Evolutionary conservation across 179 eudicot genomes (phyloP), one percentile per base, ranked within the genome.

Genomic region (Heliamphora pulchella): DNA sequence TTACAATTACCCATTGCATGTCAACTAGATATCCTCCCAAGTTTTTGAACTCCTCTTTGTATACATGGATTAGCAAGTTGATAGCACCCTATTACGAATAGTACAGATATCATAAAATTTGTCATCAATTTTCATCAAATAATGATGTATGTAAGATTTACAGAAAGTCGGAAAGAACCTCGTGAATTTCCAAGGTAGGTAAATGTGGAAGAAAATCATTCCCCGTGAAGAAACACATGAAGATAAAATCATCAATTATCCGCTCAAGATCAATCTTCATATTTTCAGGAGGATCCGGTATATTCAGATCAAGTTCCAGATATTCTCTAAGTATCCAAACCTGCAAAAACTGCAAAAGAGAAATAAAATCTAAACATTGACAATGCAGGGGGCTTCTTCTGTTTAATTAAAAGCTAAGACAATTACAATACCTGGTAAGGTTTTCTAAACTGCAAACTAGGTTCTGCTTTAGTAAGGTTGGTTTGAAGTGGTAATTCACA

Each of bases 201-300:
- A 91, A 85, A 66, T 86, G 91, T 0, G 96, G 97, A 10, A 93
- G 74, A 77, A 93, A 91, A 80, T 93, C 94, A 75, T 91, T 93
- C 5, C 96, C 97, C 17, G 78, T 80, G 53, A 93, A 93, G 79
- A 93, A 91, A 71, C 96, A 93, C 2, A 91, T 83, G 71, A 93
- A 91, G 47, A 93, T 80, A 39, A 93, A 91, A 78, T 93, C 97
- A 65, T 93, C 97, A 2, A 93, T 58, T 0, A 85, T 63, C 39
- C 97, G 67, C 82, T 93, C 96, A 6, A 86, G 15, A 55, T 93
- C 90, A 80, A 71, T 79, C 20, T 67, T 84, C 48, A 87, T 80
- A 1, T 87, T 86, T 2, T 86, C 86, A 0, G 91, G 91, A 5
- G 81, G 82, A 68, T 85, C 85, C 39, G 17, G 4, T 9, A 89